phyloP scores from a whole-genome alignment of 805 yeast genomes.

The Schizosaccharomyces lindneri region DNA sequence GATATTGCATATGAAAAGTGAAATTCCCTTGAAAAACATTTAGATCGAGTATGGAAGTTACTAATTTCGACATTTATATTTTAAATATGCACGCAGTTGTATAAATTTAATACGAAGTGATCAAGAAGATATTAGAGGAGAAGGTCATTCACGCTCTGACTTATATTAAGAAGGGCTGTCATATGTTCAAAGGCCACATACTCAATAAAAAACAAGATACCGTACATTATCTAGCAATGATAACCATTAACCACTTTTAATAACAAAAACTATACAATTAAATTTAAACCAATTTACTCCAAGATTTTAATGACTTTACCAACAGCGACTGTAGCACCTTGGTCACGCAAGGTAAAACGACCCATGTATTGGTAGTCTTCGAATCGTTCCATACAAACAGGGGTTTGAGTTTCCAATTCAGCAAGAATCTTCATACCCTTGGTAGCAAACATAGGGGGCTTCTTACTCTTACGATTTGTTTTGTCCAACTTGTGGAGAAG shows the following conservation, averaged over 20 bases:
- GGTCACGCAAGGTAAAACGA: slow-evolving; percentile 94
- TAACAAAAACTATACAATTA: neutral
- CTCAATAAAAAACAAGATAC: too few relatives aligned
- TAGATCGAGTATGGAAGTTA: too few relatives aligned
- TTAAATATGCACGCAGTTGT: too few relatives aligned
- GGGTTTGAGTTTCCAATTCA: slow-evolving; percentile 47
- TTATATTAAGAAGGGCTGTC: too few relatives aligned
- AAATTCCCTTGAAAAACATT: too few relatives aligned
- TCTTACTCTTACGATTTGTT: slow-evolving; percentile 87
- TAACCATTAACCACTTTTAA: neutral
- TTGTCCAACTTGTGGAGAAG: slow-evolving; percentile 82
- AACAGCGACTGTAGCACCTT: slow-evolving; percentile 92
- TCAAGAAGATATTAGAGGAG: too few relatives aligned
- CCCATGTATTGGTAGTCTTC: slow-evolving; percentile 88
- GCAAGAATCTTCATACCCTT: slow-evolving; percentile 87
- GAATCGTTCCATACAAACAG: slow-evolving; percentile 84
- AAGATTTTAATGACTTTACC: slow-evolving; percentile 86
- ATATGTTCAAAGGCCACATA: too few relatives aligned
- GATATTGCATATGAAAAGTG: too few relatives aligned
- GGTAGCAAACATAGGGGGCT: slow-evolving; percentile 94
- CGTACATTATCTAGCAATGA: too few relatives aligned
- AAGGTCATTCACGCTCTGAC: too few relatives aligned
- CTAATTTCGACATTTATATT: too few relatives aligned
- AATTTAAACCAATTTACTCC: slow-evolving; percentile 7
- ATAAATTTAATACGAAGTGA: too few relatives aligned